Evolutionary conservation across 441 rosid species (phyloP), one percentile per base, ranked within the genome.

Genomic region (Arabidopsis lyrata): DNA sequence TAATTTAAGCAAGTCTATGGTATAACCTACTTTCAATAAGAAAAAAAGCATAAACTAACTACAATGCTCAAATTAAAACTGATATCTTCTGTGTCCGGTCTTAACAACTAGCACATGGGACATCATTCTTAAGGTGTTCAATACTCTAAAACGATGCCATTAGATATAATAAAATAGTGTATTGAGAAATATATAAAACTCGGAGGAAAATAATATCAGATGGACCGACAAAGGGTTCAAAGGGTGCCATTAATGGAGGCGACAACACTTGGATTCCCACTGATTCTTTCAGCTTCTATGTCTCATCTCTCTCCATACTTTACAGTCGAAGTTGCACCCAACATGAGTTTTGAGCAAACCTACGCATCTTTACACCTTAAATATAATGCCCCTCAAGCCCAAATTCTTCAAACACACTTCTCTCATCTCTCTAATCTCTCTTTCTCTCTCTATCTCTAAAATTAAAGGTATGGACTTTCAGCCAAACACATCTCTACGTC

Each of bases 161-260:
- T 45, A 47, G 8, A 56, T 64, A 56, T 27, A 56, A 55, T 54
- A 62, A 35, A 24, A 39, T 13, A 36, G 1, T 5, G 48, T 42
- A 31, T 57, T 20, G 38, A 36, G 52, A 41, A 63, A 63, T 47
- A 69, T 69, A 69, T 69, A 29, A 22, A 63, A 47, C 39, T 69
- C 22, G 61, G 31, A 48, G 22, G 48, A 22, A 72, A 73, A 67
- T 55, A 78, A 78, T 68, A 65, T 57, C 70, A 74, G 72, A 71
- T 63, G 87, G 76, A 87, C 97, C 90, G 96, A 92, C 97, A 88
- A 77, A 75, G 80, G 85, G 82, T 83, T 82, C 79, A 77, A 83
- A 69, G 84, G 84, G 81, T 87, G 92, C 92, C 87, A 84, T 84
- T 86, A 89, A 84, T 83, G 86, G 83, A 86, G 86, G 92, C 84